These are phyloP conservation scores for Kalanchoe fedtschenkoi DNA, from an alignment of 164 flowering plant species.

Conservation along the genomic window DNA sequence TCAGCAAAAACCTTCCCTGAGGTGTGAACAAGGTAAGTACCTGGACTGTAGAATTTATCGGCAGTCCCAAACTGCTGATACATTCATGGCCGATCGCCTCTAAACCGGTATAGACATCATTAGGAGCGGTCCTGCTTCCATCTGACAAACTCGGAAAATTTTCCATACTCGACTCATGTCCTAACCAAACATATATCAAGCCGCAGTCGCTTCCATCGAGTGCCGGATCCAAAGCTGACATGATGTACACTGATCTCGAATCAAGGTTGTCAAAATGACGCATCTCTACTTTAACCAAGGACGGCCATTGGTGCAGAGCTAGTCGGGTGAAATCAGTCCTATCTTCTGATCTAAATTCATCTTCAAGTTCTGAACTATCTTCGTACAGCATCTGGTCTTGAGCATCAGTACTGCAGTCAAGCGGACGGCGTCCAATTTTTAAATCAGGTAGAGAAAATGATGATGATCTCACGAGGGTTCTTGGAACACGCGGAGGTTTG, in stretches of 20 bases:
- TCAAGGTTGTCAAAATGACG: constrained; percentile 18
- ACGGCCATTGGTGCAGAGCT: constrained; percentile 14
- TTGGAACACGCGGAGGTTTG: constrained; percentile 23
- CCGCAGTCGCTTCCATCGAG: constrained; percentile 12
- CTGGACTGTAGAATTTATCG: constrained; percentile 29
- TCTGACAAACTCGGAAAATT: constrained; percentile 12
- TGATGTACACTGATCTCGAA: constrained; percentile 32
- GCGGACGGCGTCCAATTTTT: constrained; percentile 2
- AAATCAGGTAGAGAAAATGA: constrained; percentile 32
- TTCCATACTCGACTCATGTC: constrained; percentile 17
- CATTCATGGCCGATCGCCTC: constrained; percentile 21
- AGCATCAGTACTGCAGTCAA: background rate
- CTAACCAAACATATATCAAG: constrained; percentile 37
- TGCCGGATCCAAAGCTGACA: constrained; percentile 17
- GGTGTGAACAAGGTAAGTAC: constrained; percentile 17
- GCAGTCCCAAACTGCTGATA: constrained; percentile 28
- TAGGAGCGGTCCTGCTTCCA: too few species aligned
- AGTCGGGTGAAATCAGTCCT: constrained; percentile 8
- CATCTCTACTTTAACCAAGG: constrained; percentile 27
- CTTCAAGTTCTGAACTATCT: constrained; percentile 9
- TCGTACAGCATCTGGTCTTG: constrained; percentile 15
- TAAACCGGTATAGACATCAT: constrained; percentile 16
- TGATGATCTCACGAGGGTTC: constrained; percentile 29
- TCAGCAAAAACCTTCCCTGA: background rate
- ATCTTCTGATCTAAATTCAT: constrained; percentile 15